phyloP scores from a whole-genome alignment of 495 filamentous ascomycete species.

The Rhizodiscina lignyota region DNA sequence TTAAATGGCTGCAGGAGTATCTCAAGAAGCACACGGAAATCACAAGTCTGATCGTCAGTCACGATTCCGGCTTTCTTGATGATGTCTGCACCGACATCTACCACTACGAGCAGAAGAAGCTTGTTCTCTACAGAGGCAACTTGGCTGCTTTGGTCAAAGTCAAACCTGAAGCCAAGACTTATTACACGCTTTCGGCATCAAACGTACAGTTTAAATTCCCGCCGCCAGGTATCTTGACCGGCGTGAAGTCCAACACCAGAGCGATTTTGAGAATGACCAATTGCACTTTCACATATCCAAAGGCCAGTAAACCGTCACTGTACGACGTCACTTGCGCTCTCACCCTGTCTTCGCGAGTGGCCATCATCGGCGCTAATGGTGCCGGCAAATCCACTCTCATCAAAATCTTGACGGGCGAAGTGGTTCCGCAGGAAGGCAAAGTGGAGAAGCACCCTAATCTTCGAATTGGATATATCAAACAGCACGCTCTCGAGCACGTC shows the following conservation, averaged over 20 bases:
- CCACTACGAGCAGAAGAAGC: constrained; percentile 97
- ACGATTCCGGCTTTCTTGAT: constrained; percentile 96
- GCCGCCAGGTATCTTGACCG: constrained; percentile 79
- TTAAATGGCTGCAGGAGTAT: constrained; percentile 90
- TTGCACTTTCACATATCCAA: constrained; percentile 80
- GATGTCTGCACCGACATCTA: constrained; percentile 97
- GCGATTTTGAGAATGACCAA: constrained; percentile 91
- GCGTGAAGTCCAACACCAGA: constrained; percentile 86
- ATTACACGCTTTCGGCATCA: constrained; percentile 89
- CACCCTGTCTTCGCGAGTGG: constrained; percentile 77
- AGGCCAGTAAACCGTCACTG: constrained; percentile 72
- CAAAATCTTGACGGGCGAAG: constrained; percentile 93
- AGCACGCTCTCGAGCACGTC: constrained; percentile 97
- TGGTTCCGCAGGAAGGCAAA: constrained; percentile 67
- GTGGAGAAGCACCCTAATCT: constrained; percentile 98
- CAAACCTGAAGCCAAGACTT: constrained; percentile 93
- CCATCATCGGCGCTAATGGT: constrained; percentile 94
- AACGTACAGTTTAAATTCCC: constrained; percentile 96
- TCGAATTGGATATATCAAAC: constrained; percentile 98
- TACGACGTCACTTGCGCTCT: constrained; percentile 70
- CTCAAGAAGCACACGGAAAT: constrained; percentile 92
- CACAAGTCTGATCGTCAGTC: constrained; percentile 90
- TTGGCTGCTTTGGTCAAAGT: constrained; percentile 80
- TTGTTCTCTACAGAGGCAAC: constrained; percentile 88
- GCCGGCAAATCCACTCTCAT: constrained; percentile 97